These are phyloP conservation scores for Calamus simplicifolius DNA, from an alignment of 176 grass and related monocot species.

Conservation along the genomic window DNA sequence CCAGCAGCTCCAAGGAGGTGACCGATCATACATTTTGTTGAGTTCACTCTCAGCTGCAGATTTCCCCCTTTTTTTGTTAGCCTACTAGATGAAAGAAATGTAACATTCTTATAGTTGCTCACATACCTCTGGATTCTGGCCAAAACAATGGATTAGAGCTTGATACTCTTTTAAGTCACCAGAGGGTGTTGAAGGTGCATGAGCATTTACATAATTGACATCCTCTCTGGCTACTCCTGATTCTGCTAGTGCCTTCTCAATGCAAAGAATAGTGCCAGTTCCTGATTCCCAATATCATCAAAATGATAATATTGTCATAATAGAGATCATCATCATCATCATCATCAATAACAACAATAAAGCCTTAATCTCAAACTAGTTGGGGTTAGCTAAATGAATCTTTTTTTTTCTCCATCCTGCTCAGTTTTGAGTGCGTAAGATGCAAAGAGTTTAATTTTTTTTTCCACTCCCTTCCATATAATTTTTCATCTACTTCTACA, in stretches of 20 bases:
- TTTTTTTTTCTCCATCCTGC: too few relatives aligned
- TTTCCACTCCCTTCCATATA: too few relatives aligned
- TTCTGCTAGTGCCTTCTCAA: slow-evolving; percentile 82
- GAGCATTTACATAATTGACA: slow-evolving; percentile 95
- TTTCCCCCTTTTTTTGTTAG: slow-evolving; percentile 9
- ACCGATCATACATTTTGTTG: slow-evolving; percentile 96
- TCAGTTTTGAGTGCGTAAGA: too few relatives aligned
- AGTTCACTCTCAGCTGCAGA: slow-evolving; percentile 80
- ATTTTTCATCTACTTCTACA: too few relatives aligned
- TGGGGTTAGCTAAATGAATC: too few relatives aligned
- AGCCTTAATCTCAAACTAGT: too few relatives aligned
- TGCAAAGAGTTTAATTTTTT: too few relatives aligned
- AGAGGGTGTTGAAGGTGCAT: slow-evolving; percentile 86
- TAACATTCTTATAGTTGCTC: slow-evolving; percentile 12
- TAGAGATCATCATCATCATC: too few relatives aligned
- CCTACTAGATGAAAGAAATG: slow-evolving; percentile 8
- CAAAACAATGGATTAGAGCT: slow-evolving; percentile 79
- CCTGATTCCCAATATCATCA: slow-evolving; percentile 41
- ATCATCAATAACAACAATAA: too few relatives aligned
- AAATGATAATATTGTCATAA: neutral
- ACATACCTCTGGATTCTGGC: slow-evolving; percentile 73
- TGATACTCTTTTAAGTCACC: slow-evolving; percentile 96
- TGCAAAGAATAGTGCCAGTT: slow-evolving; percentile 77
- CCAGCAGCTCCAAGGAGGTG: slow-evolving; percentile 94
- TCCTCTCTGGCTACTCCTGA: slow-evolving; percentile 80